phyloP scores from a whole-genome alignment of 495 filamentous ascomycete species.

The Lasiosphaeria miniovina region DNA sequence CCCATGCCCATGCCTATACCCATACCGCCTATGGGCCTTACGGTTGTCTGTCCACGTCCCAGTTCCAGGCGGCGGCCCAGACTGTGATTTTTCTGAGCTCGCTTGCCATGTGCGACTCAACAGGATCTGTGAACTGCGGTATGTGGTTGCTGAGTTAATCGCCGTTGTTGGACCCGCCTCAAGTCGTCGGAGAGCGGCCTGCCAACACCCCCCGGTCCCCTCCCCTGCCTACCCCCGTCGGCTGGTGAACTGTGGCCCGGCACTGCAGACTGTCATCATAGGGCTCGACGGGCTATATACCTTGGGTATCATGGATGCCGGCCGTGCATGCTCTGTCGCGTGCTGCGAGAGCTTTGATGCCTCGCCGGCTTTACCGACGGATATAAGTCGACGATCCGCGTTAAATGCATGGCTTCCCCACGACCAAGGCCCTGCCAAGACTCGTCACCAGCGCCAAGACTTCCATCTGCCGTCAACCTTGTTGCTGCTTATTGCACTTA shows the following conservation, averaged over 20 bases:
- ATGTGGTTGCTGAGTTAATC: constrained; percentile 2
- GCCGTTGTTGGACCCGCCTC: not conserved
- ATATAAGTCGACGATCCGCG: not conserved
- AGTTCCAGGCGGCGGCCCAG: too few relatives aligned
- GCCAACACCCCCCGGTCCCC: not conserved
- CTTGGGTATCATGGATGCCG: not conserved
- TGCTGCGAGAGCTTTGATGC: too few relatives aligned
- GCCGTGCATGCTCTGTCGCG: too few relatives aligned
- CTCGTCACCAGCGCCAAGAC: not conserved
- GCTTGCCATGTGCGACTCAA: not conserved
- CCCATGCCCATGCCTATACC: too few relatives aligned
- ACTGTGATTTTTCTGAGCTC: not conserved
- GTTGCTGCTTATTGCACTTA: not conserved
- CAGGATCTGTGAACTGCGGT: too few relatives aligned
- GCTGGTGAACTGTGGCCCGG: not conserved
- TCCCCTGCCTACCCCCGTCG: not conserved
- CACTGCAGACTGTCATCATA: not conserved
- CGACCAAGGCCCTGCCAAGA: not conserved
- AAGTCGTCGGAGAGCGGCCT: not conserved
- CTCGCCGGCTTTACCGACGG: not conserved
- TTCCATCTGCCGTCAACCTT: constrained; percentile 1
- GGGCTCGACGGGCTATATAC: not conserved
- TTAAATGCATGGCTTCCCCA: constrained; percentile 1
- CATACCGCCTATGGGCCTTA: too few relatives aligned
- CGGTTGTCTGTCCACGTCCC: too few relatives aligned